phyloP scores from a whole-genome alignment of 345 rosid genomes.

The Corchorus olitorius region DNA sequence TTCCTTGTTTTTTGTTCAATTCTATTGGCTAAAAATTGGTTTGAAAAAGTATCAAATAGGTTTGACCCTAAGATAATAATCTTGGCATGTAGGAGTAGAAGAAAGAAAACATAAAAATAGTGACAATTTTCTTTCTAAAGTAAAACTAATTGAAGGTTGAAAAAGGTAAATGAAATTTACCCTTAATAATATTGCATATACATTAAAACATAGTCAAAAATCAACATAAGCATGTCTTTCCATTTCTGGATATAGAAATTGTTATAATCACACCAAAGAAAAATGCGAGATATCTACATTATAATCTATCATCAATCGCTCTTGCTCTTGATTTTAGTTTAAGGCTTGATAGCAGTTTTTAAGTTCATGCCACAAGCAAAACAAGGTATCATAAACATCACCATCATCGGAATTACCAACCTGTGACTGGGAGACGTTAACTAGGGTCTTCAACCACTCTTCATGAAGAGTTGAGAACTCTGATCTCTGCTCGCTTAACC shows the following conservation, averaged over 20 bases:
- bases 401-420: slow-evolving; percentile 31
- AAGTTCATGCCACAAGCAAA: slow-evolving; percentile 86
- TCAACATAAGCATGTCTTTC: too few relatives aligned
- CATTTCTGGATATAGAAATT: not conserved
- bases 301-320: not conserved
- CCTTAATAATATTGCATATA: not conserved
- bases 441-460: slow-evolving; percentile 70
- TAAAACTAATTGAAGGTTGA: too few relatives aligned
- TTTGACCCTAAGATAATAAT: not conserved
- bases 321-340: not conserved
- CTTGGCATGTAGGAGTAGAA: too few relatives aligned
- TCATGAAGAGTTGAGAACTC: slow-evolving; percentile 93
- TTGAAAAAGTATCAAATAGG: not conserved
- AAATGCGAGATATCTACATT: not conserved
- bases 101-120: too few relatives aligned
- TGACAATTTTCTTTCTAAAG: too few relatives aligned
- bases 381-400: slow-evolving; percentile 62
- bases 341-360: slow-evolving; percentile 33
- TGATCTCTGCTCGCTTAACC: slow-evolving; percentile 74
- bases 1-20: slow-evolving; percentile 26
- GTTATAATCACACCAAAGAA: not conserved
- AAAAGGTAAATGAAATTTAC: too few relatives aligned
- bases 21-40: slow-evolving; percentile 4
- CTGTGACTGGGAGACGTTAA: slow-evolving; percentile 32
- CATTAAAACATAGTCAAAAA: not conserved